Percentiles rank a stretch among this genome's conserved stretches.
phyloP scores from a whole-genome alignment of 805 yeast genomes.

The Hanseniaspora pseudoguilliermondii region DNA sequence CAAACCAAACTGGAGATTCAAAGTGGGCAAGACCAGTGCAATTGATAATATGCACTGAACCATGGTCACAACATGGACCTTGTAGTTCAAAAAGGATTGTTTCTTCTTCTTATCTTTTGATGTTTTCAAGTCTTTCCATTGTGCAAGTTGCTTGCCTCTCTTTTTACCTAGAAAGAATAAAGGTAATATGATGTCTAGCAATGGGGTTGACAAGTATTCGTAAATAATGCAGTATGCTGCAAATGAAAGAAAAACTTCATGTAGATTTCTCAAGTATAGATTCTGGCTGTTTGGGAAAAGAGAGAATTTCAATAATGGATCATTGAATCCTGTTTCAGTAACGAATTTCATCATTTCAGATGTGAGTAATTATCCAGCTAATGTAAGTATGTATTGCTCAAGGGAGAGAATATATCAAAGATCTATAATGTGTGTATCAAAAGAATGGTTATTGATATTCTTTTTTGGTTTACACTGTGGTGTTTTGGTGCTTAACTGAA shows the following conservation, averaged over 20 bases:
- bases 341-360: constrained; percentile 1
- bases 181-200: not conserved
- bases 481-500: no score
- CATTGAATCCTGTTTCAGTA: constrained; percentile 13
- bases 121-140: constrained; percentile 34
- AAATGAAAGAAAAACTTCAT: constrained; percentile 54
- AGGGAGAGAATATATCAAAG: not conserved
- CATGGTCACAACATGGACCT: constrained; percentile 81
- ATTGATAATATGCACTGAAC: constrained; percentile 66
- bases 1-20: constrained; percentile 37
- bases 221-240: constrained; percentile 44
- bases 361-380: not conserved
- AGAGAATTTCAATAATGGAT: constrained; percentile 24
- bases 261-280: constrained; percentile 47
- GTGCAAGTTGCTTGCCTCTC: constrained; percentile 29
- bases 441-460: not conserved
- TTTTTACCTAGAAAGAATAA: constrained; percentile 1
- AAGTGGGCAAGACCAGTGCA: constrained; percentile 47
- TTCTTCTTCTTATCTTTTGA: constrained; percentile 29
- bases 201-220: constrained; percentile 34
- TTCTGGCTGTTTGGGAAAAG: constrained; percentile 30
- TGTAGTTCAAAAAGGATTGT: constrained; percentile 52
- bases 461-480: no score
- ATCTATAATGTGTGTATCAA: not conserved
- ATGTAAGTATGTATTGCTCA: no score